Conservation (phyloP, 202 grass and related monocot genomes). For the Musa balbisiana region DNA sequence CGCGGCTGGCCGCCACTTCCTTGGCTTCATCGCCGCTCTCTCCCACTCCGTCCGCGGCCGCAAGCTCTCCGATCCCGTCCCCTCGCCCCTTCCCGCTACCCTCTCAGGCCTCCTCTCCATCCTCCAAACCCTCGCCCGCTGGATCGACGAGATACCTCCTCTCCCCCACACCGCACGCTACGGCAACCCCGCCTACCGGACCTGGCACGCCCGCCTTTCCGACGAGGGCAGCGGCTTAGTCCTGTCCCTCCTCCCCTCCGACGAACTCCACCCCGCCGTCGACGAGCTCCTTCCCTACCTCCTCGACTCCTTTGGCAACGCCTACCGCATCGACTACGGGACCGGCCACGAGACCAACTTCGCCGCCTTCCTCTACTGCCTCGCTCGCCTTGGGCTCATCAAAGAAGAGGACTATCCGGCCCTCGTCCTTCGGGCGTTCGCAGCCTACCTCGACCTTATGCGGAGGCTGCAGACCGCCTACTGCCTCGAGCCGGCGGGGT, state of each 20-base stretch:
- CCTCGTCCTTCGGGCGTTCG: conserved; percentile 55
- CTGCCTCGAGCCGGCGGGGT: conserved; percentile 84
- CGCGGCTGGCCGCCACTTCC: conserved; percentile 58
- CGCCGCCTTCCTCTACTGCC: conserved; percentile 91
- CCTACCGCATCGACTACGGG: conserved; percentile 79
- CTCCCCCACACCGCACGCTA: conserved; percentile 64
- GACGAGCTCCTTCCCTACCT: conserved; percentile 77
- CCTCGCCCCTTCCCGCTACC: conserved; percentile 34
- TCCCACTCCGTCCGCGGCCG: conserved; percentile 61
- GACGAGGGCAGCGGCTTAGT: conserved; percentile 36
- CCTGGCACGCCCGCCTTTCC: conserved; percentile 68
- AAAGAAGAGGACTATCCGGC: conserved; percentile 54
- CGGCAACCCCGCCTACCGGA: conserved; percentile 79
- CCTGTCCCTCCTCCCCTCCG: conserved; percentile 31
- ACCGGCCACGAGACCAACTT: conserved; percentile 97
- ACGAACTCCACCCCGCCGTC: conserved; percentile 38
- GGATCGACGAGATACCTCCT: conserved; percentile 59
- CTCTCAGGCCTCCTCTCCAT: conserved; percentile 48
- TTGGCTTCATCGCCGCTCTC: conserved; percentile 71
- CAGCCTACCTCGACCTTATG: conserved; percentile 75
- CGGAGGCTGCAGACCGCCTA: conserved; percentile 76
- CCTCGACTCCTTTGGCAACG: conserved; percentile 90
- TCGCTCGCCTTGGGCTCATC: conserved; percentile 62
- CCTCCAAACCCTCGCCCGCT: conserved; percentile 38
- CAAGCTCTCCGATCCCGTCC: conserved; percentile 72